A percentile compares a stretch with the other conserved stretches of the same genome.
phyloP scores from a whole-genome alignment of 352 stramenopile species.

The Phytopythium kandeliae region DNA sequence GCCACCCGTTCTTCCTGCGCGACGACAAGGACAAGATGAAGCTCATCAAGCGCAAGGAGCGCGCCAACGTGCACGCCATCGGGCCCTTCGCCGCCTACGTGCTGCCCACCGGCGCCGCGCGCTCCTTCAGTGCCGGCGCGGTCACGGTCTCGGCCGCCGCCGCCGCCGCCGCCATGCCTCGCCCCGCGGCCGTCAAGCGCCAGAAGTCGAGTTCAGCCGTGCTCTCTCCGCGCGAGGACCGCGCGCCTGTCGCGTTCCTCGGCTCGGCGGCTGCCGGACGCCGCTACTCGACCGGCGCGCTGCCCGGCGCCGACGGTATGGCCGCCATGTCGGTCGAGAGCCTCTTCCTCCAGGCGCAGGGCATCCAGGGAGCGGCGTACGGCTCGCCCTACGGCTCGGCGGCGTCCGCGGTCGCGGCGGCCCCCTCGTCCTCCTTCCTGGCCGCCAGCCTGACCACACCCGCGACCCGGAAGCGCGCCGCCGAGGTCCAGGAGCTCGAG shows the following conservation, averaged over 20 bases:
- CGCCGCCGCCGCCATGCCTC: not conserved
- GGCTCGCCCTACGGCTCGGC: not conserved
- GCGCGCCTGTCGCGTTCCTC: conserved; percentile 19
- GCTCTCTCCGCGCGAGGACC: conserved; percentile 6
- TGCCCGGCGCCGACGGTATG: conserved; percentile 18
- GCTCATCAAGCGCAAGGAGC: conserved; percentile 69
- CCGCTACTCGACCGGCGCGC: conserved; percentile 41
- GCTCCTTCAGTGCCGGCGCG: not conserved
- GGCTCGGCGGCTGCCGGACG: conserved; percentile 25
- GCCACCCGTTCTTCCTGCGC: conserved; percentile 58
- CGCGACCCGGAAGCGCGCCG: conserved; percentile 7
- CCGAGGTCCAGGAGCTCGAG: conserved; percentile 8
- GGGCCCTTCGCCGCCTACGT: conserved; percentile 4
- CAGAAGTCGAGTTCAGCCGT: conserved; percentile 28
- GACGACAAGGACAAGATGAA: conserved; percentile 63
- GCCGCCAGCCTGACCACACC: conserved; percentile 1
- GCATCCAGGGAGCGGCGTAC: too few species aligned
- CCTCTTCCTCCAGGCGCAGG: conserved; percentile 1
- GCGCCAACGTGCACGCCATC: conserved; percentile 15
- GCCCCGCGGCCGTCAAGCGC: conserved; percentile 14
- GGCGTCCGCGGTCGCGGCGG: not conserved
- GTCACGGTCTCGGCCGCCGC: not conserved
- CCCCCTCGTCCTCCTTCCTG: conserved; percentile 2
- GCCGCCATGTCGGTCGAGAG: conserved; percentile 3
- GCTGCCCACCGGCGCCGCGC: not conserved